Conservation (phyloP, 129 eudicot species). For the Kitagawia praeruptora region DNA sequence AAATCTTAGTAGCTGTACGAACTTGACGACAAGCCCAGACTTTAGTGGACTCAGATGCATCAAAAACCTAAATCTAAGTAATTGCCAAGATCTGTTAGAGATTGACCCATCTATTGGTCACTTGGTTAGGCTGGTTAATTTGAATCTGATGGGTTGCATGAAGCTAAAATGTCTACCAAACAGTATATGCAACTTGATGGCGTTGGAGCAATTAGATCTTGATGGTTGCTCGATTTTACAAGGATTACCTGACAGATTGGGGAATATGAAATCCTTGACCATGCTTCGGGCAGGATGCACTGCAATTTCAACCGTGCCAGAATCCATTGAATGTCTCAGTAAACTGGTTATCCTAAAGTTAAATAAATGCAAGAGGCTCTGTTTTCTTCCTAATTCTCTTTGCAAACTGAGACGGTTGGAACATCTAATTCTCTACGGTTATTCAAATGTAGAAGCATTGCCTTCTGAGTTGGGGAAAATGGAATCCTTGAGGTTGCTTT, state of each 20-base stretch:
- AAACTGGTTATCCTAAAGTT: not conserved
- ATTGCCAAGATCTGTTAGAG: not conserved
- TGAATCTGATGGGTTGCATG: not conserved
- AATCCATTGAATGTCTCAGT: not conserved
- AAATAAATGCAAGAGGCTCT: not conserved
- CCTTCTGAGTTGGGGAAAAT: not conserved
- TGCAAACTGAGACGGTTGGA: not conserved
- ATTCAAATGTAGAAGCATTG: not conserved
- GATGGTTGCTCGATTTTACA: not conserved
- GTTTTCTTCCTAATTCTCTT: not conserved
- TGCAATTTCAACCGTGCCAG: not conserved
- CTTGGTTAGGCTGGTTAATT: not conserved
- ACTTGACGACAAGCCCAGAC: not conserved
- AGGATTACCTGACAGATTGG: not conserved
- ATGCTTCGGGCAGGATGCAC: not conserved
- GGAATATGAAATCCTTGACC: not conserved
- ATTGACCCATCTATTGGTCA: slow-evolving; percentile 12
- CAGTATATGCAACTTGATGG: not conserved
- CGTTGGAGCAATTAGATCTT: not conserved
- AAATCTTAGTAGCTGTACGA: not conserved
- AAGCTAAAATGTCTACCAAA: slow-evolving; percentile 3
- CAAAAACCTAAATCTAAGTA: not conserved
- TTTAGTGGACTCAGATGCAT: not conserved
- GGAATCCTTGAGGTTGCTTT: not conserved
- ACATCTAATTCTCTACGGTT: not conserved